A percentile compares a stretch with the other conserved stretches of the same genome.
These are phyloP conservation scores for Protomyces arabidopsidicola DNA, from an alignment of 1,139 yeast species.

Conservation along the genomic window DNA sequence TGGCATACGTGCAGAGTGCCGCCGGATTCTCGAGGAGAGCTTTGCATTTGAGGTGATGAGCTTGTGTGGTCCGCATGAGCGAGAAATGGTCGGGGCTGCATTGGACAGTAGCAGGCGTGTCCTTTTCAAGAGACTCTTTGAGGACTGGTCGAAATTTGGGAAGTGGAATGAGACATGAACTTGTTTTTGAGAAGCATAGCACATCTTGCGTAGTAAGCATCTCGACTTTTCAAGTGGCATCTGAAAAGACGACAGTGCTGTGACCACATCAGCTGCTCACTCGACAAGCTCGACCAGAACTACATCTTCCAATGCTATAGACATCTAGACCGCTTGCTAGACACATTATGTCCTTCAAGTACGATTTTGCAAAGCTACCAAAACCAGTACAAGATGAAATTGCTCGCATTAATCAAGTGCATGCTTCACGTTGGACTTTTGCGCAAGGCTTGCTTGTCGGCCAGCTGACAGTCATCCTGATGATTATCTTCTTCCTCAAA, in stretches of 20 bases:
- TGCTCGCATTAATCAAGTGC: neutral
- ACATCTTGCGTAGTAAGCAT: neutral
- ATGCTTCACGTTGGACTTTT: conserved; percentile 51
- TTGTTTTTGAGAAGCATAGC: neutral
- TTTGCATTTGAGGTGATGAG: conserved; percentile 59
- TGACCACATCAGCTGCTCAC: too few species aligned
- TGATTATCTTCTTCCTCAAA: conserved; percentile 70
- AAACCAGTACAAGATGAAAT: neutral
- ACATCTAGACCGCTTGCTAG: too few species aligned
- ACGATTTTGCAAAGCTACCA: neutral
- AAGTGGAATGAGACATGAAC: conserved; percentile 66
- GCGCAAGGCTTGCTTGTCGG: conserved; percentile 77
- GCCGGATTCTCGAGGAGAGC: conserved; percentile 54
- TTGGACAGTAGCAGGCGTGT: conserved; percentile 68
- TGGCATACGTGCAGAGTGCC: conserved; percentile 40
- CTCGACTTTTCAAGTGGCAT: too few species aligned
- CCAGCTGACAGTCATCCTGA: conserved; percentile 72
- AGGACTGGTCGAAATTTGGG: conserved; percentile 70
- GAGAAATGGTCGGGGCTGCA: conserved; percentile 60
- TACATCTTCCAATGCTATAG: too few species aligned
- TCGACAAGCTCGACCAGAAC: too few species aligned
- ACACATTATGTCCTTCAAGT: neutral
- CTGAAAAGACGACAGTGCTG: too few species aligned
- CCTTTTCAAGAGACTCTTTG: conserved; percentile 61
- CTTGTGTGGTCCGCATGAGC: conserved; percentile 61